phyloP scores from a whole-genome alignment of 768 basidiomycete genomes.

The Tricholoma saponaceum region DNA sequence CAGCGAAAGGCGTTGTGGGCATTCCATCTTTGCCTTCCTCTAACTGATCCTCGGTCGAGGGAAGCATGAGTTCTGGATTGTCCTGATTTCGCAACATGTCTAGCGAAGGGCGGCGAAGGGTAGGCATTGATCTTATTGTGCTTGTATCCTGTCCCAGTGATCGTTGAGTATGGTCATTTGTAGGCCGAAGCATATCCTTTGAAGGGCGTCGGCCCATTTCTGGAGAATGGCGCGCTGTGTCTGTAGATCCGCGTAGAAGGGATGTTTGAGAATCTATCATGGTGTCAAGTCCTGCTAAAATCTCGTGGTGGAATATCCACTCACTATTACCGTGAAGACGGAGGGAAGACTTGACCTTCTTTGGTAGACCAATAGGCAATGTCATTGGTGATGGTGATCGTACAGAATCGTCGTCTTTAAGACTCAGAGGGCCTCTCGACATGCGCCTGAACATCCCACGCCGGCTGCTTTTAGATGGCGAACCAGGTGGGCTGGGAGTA shows the following conservation, averaged over 20 bases:
- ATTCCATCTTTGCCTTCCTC: conserved; percentile 18
- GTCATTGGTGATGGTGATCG: conserved; percentile 34
- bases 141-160: not conserved
- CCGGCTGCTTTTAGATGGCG: conserved; percentile 45
- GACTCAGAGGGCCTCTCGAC: conserved; percentile 36
- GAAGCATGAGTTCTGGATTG: conserved; percentile 3
- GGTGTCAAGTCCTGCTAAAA: not conserved
- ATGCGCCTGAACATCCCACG: conserved; percentile 52
- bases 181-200: conserved; percentile 27
- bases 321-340: conserved; percentile 29
- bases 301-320: conserved; percentile 10
- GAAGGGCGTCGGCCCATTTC: conserved; percentile 23
- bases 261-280: conserved; percentile 30
- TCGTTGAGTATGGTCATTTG: conserved; percentile 5
- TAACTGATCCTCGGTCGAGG: not conserved
- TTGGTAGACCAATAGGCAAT: conserved; percentile 34
- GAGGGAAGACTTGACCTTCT: conserved; percentile 47
- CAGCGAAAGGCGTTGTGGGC: conserved; percentile 26
- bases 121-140: conserved; percentile 12
- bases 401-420: conserved; percentile 37
- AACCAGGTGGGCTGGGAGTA: conserved; percentile 39
- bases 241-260: conserved; percentile 17
- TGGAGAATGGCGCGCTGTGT: conserved; percentile 14
- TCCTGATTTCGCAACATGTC: conserved; percentile 32
- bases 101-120: conserved; percentile 32